These are phyloP conservation scores for Panaeolus papilionaceus DNA, from an alignment of 768 basidiomycete genomes.

Conservation along the genomic window DNA sequence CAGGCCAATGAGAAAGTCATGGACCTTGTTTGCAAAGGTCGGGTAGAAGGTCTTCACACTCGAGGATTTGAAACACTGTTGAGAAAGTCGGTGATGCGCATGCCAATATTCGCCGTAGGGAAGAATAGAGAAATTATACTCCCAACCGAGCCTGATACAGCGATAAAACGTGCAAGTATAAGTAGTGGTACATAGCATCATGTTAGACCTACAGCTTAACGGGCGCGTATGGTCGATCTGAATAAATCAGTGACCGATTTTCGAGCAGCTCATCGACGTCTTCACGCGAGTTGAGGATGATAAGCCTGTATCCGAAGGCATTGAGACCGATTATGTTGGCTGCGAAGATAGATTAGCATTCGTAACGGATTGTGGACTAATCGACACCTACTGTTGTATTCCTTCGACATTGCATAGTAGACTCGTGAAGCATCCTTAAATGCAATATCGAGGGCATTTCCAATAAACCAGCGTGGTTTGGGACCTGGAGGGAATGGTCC, in stretches of 20 bases:
- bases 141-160: conserved; percentile 37
- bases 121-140: conserved; percentile 40
- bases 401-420: conserved; percentile 24
- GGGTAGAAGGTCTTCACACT: conserved; percentile 34
- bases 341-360: neutral
- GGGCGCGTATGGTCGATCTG: conserved; percentile 43
- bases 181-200: too few species aligned
- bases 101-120: conserved; percentile 45
- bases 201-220: conserved; percentile 14
- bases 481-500: conserved; percentile 28
- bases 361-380: neutral
- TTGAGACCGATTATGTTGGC: conserved; percentile 28
- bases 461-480: conserved; percentile 35
- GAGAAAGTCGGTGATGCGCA: conserved; percentile 40
- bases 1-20: conserved; percentile 36
- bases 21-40: conserved; percentile 35
- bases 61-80: conserved; percentile 39
- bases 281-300: conserved; percentile 33
- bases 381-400: conserved; percentile 25
- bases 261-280: conserved; percentile 37
- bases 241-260: conserved; percentile 51
- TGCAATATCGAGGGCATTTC: conserved; percentile 28
- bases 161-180: neutral
- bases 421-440: conserved; percentile 14
- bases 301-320: conserved; percentile 27